Conservation (phyloP, 805 yeast genomes). For the Myxozyma nipponensis region DNA sequence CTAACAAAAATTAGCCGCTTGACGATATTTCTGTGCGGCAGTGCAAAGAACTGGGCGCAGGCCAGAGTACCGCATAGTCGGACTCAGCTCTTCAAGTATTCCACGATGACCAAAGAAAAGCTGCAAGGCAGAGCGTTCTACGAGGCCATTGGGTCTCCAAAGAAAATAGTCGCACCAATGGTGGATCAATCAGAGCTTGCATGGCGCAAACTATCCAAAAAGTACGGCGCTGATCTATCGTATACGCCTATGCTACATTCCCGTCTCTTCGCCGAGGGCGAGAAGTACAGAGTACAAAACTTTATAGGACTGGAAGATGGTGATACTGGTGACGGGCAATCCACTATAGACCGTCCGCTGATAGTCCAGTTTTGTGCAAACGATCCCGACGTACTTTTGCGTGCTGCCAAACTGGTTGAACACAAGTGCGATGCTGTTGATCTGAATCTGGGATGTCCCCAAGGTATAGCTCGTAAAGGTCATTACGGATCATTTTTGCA, state of each 20-base stretch:
- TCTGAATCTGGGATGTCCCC: conserved; percentile 95
- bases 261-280: conserved; percentile 76
- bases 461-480: conserved; percentile 93
- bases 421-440: conserved; percentile 93
- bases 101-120: conserved; percentile 27
- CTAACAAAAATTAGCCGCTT: no score
- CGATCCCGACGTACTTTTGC: conserved; percentile 76
- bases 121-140: conserved; percentile 64
- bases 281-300: conserved; percentile 73
- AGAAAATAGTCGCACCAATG: conserved; percentile 94
- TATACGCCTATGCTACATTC: conserved; percentile 98
- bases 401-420: conserved; percentile 78
- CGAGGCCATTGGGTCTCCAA: conserved; percentile 67
- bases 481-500: conserved; percentile 91
- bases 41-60: no score
- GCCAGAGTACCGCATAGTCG: no score
- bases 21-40: no score
- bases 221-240: conserved; percentile 88
- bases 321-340: conserved; percentile 63
- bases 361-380: conserved; percentile 96
- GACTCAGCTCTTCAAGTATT: no score
- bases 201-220: conserved; percentile 83
- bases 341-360: conserved; percentile 69
- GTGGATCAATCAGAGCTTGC: conserved; percentile 96
- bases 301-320: conserved; percentile 30